Evolutionary conservation across 108 stramenopile genomes (phyloP).

Genomic region (Conticribra weissflogii): DNA sequence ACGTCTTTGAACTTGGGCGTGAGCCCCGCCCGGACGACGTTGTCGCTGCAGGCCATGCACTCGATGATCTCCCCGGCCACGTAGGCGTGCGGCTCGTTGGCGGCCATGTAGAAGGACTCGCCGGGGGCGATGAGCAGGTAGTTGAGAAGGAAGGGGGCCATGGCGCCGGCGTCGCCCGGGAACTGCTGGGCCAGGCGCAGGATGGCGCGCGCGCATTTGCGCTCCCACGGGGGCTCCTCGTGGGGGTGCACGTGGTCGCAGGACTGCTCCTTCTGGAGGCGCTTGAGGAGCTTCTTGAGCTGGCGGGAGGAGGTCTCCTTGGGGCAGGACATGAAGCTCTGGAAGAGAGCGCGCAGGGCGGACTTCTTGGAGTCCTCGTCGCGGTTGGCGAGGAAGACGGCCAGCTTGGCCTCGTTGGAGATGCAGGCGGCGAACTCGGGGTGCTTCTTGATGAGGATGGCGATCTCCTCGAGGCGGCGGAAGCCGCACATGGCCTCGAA

Average conservation of each 20-base stretch:
- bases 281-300: conserved; percentile 60
- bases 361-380: conserved; percentile 41
- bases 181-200: conserved; percentile 85
- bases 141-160: conserved; percentile 91
- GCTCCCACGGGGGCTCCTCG: conserved; percentile 57
- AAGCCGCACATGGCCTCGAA: conserved; percentile 98
- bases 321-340: conserved; percentile 81
- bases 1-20: conserved; percentile 99
- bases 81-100: conserved; percentile 97
- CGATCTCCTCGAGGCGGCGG: conserved; percentile 84
- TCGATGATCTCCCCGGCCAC: conserved; percentile 95
- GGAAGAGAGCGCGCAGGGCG: conserved; percentile 79
- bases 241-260: conserved; percentile 44
- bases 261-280: conserved; percentile 73
- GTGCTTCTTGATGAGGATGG: conserved; percentile 73
- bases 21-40: conserved; percentile 97
- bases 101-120: conserved; percentile 87
- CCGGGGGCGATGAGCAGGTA: conserved; percentile 81
- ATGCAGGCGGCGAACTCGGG: conserved; percentile 90
- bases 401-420: conserved; percentile 75
- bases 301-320: conserved; percentile 50
- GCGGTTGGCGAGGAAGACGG: conserved; percentile 57
- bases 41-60: conserved; percentile 99
- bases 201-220: conserved; percentile 74
- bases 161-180: conserved; percentile 89